Conservation (phyloP, 1,139 yeast species). For the Geotrichum restrictum region DNA sequence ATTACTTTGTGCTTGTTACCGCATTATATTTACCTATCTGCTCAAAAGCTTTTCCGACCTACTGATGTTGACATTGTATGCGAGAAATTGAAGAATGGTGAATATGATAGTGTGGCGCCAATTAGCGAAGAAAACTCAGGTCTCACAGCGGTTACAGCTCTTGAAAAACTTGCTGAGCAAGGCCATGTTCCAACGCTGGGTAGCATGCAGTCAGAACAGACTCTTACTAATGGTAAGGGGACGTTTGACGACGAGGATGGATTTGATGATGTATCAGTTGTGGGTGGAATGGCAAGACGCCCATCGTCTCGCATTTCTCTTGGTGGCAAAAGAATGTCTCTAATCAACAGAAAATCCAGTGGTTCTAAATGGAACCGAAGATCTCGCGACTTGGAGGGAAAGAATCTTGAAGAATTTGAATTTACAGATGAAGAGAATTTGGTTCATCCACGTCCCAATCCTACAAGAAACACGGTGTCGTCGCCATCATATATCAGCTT, state of each 20-base stretch:
- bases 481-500: slow-evolving; percentile 10
- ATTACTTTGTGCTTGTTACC: slow-evolving; percentile 71
- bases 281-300: not conserved
- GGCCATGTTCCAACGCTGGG: not conserved
- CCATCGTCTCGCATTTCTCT: slow-evolving; percentile 11
- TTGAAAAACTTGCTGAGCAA: slow-evolving; percentile 12
- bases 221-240: not conserved
- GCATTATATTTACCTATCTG: slow-evolving; percentile 61
- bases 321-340: slow-evolving; percentile 1
- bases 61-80: slow-evolving; percentile 80
- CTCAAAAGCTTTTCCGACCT: slow-evolving; percentile 63
- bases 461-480: not conserved
- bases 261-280: slow-evolving; percentile 1
- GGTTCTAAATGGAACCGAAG: slow-evolving; percentile 3
- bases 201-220: not conserved
- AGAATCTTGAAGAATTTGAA: slow-evolving; percentile 10
- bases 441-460: not conserved
- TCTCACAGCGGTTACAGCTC: slow-evolving; percentile 19
- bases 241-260: not conserved
- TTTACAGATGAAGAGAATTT: slow-evolving; percentile 13
- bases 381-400: slow-evolving; percentile 7
- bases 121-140: slow-evolving; percentile 20
- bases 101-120: slow-evolving; percentile 24
- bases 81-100: slow-evolving; percentile 45
- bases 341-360: not conserved